Evolutionary conservation across 306 rosid genomes (phyloP).

Genomic region (Cyamopsis tetragonoloba): DNA sequence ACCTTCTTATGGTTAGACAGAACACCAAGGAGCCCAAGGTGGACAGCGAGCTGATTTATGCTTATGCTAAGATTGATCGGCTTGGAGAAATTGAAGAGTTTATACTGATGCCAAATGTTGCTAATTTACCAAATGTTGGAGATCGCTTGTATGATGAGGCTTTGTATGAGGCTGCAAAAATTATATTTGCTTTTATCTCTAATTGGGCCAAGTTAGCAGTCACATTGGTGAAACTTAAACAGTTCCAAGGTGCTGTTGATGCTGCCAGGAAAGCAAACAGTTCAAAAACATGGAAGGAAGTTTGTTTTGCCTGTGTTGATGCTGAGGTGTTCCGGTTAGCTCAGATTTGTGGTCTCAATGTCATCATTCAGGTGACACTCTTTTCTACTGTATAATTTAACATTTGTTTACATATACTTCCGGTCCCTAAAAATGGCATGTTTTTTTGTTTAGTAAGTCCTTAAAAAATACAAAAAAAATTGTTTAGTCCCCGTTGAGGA

Average conservation of each 20-base stretch:
- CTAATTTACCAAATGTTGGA: constrained; percentile 84
- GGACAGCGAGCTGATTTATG: constrained; percentile 93
- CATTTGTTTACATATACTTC: no score
- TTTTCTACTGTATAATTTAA: constrained; percentile 1
- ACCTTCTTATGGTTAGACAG: constrained; percentile 93
- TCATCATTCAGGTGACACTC: constrained; percentile 67
- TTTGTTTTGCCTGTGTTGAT: constrained; percentile 96
- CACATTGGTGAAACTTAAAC: constrained; percentile 80
- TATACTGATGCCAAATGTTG: constrained; percentile 94
- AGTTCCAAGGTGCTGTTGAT: constrained; percentile 97
- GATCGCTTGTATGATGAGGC: constrained; percentile 91
- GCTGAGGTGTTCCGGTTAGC: constrained; percentile 95
- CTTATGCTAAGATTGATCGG: constrained; percentile 91
- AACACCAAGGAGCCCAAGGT: constrained; percentile 88
- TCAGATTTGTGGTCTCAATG: constrained; percentile 93
- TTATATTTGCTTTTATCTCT: constrained; percentile 78
- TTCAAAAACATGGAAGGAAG: constrained; percentile 96
- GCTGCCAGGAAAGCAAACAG: constrained; percentile 97
- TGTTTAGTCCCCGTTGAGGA: no score
- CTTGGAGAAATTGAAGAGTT: constrained; percentile 90
- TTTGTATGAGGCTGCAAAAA: constrained; percentile 88
- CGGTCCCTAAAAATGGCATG: no score
- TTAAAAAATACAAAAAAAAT: no score
- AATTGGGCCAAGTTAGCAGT: constrained; percentile 93
- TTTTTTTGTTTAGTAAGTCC: no score